phyloP scores from a whole-genome alignment of 2,329 filamentous ascomycete genomes.

The Blastomyces silverae region DNA sequence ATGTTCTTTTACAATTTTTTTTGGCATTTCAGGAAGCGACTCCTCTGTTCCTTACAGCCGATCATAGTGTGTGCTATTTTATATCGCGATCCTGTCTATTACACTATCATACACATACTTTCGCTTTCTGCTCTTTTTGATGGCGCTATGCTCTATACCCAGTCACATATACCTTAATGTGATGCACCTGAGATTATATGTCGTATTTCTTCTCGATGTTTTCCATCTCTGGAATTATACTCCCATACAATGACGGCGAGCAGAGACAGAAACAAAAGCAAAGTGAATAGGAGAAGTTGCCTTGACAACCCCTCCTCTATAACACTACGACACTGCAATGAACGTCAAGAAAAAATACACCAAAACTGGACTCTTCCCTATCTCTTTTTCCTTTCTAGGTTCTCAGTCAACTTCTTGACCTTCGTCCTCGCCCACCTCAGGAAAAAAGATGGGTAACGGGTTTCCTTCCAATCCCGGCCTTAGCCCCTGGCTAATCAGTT shows the following conservation, averaged over 20 bases:
- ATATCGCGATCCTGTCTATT: neutral
- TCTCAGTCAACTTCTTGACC: neutral
- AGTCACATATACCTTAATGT: neutral
- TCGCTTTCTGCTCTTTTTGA: neutral
- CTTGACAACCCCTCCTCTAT: neutral
- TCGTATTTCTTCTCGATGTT: neutral
- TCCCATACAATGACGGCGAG: neutral
- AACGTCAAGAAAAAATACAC: neutral
- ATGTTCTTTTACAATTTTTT: neutral
- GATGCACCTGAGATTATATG: neutral
- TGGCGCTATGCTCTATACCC: neutral
- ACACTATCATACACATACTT: neutral
- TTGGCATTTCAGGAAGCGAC: neutral
- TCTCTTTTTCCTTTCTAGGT: neutral
- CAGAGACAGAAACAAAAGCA: neutral
- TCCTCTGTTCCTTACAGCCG: neutral
- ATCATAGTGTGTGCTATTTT: neutral
- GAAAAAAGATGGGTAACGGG: neutral
- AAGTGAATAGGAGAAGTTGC: constrained; percentile 4
- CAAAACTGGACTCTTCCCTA: neutral
- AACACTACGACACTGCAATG: neutral
- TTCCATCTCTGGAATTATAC: neutral
- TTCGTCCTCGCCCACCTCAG: no score
- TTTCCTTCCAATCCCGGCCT: neutral
- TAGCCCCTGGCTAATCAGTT: constrained; percentile 15